Evolutionary conservation across 805 yeast species (phyloP).

Genomic region (Nakazawaea wyomingensis): DNA sequence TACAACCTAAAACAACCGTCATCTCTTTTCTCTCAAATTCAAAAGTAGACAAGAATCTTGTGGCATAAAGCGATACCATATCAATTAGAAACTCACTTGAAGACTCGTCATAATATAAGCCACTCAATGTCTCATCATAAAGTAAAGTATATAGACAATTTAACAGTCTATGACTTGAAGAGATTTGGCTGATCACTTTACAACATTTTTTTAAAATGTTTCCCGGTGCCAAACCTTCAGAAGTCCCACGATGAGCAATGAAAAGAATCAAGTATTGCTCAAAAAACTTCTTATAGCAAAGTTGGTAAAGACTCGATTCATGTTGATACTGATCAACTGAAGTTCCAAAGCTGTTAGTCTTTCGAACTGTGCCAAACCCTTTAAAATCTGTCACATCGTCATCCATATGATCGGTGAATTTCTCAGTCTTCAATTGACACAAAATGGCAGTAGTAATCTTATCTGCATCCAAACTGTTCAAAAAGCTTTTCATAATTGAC

Average conservation of each 20-base stretch:
- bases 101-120: neutral
- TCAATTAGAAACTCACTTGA: conserved; percentile 10
- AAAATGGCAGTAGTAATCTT: neutral
- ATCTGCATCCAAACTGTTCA: neutral
- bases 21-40: conserved; percentile 35
- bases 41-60: conserved; percentile 24
- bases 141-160: neutral
- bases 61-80: conserved; percentile 28
- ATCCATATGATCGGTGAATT: neutral
- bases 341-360: neutral
- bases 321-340: neutral
- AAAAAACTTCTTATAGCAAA: neutral
- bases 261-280: neutral
- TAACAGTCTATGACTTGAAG: neutral
- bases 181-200: neutral
- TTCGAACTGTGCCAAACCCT: neutral
- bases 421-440: neutral
- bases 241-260: neutral
- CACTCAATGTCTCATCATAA: neutral
- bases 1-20: conserved; percentile 29
- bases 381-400: neutral
- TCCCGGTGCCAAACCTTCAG: neutral
- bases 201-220: neutral
- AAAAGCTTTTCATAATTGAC: neutral
- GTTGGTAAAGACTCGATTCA: neutral